phyloP scores from a whole-genome alignment of 2,329 filamentous ascomycete species.

The Orbilia brochopaga region DNA sequence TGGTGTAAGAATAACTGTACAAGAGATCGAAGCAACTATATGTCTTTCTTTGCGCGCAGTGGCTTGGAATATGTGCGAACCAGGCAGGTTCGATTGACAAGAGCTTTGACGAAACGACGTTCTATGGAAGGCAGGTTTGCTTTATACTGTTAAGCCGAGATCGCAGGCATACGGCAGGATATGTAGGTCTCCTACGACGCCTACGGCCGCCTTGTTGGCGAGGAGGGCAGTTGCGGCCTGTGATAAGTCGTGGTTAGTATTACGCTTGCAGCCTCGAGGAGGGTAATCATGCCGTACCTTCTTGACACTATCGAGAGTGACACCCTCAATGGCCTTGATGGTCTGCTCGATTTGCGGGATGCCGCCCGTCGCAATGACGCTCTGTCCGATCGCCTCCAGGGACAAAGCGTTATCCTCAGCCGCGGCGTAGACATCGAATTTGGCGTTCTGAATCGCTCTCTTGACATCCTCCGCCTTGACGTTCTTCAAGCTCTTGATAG shows the following conservation, averaged over 20 bases:
- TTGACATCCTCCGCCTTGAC: constrained; percentile 82
- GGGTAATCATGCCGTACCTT: constrained; percentile 66
- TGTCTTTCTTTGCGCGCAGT: constrained; percentile 24
- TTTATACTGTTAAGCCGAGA: constrained; percentile 88
- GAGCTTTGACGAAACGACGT: constrained; percentile 18
- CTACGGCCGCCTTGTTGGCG: constrained; percentile 85
- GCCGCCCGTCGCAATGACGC: constrained; percentile 80
- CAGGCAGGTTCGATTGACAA: constrained; percentile 12
- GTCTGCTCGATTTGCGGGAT: constrained; percentile 82
- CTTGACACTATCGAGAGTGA: constrained; percentile 84
- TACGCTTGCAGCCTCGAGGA: not conserved
- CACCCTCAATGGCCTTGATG: constrained; percentile 77
- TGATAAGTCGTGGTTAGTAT: constrained; percentile 1
- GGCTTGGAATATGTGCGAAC: constrained; percentile 24
- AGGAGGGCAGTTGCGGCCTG: constrained; percentile 88
- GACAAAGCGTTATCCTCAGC: constrained; percentile 78
- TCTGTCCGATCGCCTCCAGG: constrained; percentile 81
- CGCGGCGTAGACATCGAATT: constrained; percentile 85
- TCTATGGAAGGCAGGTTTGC: constrained; percentile 22
- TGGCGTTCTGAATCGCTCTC: constrained; percentile 91
- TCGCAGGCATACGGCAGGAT: constrained; percentile 92
- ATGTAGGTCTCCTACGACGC: constrained; percentile 88
- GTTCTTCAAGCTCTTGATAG: constrained; percentile 78
- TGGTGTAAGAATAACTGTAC: constrained; percentile 47
- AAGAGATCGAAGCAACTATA: constrained; percentile 33